A percentile compares a stretch with the other conserved stretches of the same genome.
Conservation (phyloP, 164 flowering plant genomes). For the Chloranthus sessilifolius region DNA sequence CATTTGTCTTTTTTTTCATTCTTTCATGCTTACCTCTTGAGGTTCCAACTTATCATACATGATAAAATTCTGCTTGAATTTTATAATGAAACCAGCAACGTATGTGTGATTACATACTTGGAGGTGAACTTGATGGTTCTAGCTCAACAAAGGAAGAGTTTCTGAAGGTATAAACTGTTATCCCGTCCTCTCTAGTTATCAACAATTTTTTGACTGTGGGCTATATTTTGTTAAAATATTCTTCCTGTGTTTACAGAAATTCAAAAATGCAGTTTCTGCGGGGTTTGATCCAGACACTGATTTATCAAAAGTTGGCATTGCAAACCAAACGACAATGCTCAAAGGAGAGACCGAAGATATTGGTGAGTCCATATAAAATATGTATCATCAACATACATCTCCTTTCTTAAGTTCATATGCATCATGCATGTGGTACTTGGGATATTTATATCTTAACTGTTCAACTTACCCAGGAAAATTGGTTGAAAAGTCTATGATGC, state of each 20-base stretch:
- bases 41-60: too few species aligned
- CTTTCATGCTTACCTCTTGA: not conserved
- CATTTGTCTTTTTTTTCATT: not conserved
- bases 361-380: conserved; percentile 44
- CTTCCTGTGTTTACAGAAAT: conserved; percentile 60
- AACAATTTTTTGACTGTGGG: too few species aligned
- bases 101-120: conserved; percentile 97
- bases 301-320: conserved; percentile 77
- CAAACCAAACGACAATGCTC: conserved; percentile 98
- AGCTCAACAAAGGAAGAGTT: conserved; percentile 88
- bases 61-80: too few species aligned
- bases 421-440: not conserved
- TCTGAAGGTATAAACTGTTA: conserved; percentile 46
- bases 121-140: conserved; percentile 90
- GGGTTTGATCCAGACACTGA: conserved; percentile 94
- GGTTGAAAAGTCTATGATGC: conserved; percentile 81
- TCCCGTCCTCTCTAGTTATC: conserved; percentile 2
- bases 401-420: not conserved
- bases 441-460: conserved; percentile 10
- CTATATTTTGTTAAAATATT: too few species aligned
- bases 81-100: conserved; percentile 40
- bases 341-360: conserved; percentile 99
- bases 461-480: conserved; percentile 55
- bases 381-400: not conserved
- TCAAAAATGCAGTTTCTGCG: conserved; percentile 76